Base-by-base conservation (phyloP, 148 eudicot genomes). In the Silene conica region DNA sequence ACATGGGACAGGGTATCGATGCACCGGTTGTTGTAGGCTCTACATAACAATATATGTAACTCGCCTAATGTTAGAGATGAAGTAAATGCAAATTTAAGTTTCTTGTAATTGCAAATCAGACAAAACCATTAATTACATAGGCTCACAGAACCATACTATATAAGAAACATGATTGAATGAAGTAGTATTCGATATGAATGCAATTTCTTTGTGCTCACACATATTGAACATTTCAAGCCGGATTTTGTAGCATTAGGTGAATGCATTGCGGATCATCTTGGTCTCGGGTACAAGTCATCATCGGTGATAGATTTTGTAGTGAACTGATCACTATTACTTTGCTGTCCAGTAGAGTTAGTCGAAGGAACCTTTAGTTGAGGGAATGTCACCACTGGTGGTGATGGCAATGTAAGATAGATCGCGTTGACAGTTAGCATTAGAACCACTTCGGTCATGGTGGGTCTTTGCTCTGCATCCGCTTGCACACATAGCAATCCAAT, bases 401-500 rank as follows among this genome's bases (percentile, higher is more conserved):
- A 62, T 57, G 82, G 78, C 64, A 23, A 26, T 3, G 82, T 78
- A 4, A 79, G 72, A 15, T 21, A 46, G 1, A 63, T 28, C 6
- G 75, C 71, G 68, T 72, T 72, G 9, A 50, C 55, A n/a, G 67
- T 75, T 45, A 80, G 78, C 78, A 74, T 74, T 6, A 70, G 59
- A 28, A 75, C 71, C 5, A 75, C 73, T 19, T 11, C 22, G 5
- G 62, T 26, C 76, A 71, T 80, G 21, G 54, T 71, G 10, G 82
- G 82, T 57, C 79, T 72, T 23, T 57, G 0, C 3, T 14, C 75
- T 8, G 75, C 61, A 25, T 43, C 45, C 56, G 13, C 34, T 63
- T 79, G 78, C 18, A 74, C 34, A 45, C 78, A 79, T 10, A 79
- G 54, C 60, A 79, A 4, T 21, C 70, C 82, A 25, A 79, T 70